Base-by-base conservation (phyloP, 75 land plant genomes). In the Sequoiadendron giganteum region DNA sequence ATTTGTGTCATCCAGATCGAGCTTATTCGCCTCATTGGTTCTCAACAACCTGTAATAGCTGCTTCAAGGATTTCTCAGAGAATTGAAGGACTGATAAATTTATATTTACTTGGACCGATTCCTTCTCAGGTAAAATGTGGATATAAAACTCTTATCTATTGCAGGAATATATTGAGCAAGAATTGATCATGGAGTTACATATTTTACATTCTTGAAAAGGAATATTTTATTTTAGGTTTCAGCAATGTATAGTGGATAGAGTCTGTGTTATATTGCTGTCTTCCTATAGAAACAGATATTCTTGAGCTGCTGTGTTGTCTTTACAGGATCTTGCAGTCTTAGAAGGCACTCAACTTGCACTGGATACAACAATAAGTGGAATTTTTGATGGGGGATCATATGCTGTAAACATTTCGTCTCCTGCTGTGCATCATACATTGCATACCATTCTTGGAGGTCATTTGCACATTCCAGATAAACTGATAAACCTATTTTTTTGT, bases 271-370 rank as follows among this genome's bases (percentile, higher is more conserved):
- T 82, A 45, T 80, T 42, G 6, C 43, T 43, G 48, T 21, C 10
- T 25, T 70, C 25, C 39, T 21, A 47, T 21, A 39, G 49, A 80
- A 43, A 80, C 25, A 80, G 38, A 87, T 36, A 10, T 65, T 13
- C 1, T 39, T 76, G 42, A 86, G 34, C 21, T 16, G 32, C 28
- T 10, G 1, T 86, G 14, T 40, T 54, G 13, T 30, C 19, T 34
- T 70, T 77, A 25, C 92, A 97, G 98, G 95, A 92, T n/a, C 18
- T 94, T 84, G 86, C 91, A 39, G 47, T 90, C 30, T 82, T 97
- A 87, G 97, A 97, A 88, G 93, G 96, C 91, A 93, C 95, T 85
- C 97, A 94, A 73, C 72, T 91, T 80, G 91, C 92, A 19, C 88
- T 97, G 68, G 99, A 97, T 82, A 94, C 92, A 87, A 93, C 97